A percentile compares a stretch with the other conserved stretches of the same genome.
phyloP scores from a whole-genome alignment of 2,329 filamentous ascomycete species.

The Epicoccum sorghinum region DNA sequence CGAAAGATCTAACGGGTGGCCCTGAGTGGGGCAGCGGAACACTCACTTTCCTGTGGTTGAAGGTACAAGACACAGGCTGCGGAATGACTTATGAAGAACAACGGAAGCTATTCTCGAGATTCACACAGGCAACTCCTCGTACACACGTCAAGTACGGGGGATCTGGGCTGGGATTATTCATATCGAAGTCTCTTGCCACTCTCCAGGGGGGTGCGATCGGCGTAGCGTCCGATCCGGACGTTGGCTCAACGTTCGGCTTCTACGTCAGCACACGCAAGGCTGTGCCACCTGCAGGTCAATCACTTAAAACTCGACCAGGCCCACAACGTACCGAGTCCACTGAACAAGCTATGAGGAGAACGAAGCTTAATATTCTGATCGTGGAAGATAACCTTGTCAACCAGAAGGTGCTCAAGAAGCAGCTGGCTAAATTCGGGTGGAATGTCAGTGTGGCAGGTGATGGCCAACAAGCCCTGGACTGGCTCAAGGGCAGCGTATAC shows the following conservation, averaged over 20 bases:
- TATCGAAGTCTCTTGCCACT: conserved; percentile 43
- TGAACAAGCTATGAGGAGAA: conserved; percentile 29
- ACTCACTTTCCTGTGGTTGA: conserved; percentile 44
- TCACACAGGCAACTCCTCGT: conserved; percentile 38
- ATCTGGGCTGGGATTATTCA: conserved; percentile 51
- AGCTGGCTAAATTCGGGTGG: conserved; percentile 46
- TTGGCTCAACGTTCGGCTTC: conserved; percentile 50
- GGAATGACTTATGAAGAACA: conserved; percentile 49
- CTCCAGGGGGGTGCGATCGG: conserved; percentile 52
- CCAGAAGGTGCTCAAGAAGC: conserved; percentile 49
- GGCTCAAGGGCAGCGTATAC: conserved; percentile 39
- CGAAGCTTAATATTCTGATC: conserved; percentile 35
- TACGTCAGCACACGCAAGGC: conserved; percentile 43
- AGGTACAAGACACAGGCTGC: conserved; percentile 48
- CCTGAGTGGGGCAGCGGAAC: conserved; percentile 41
- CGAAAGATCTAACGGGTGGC: conserved; percentile 15
- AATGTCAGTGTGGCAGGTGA: conserved; percentile 47
- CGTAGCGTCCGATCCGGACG: conserved; percentile 43
- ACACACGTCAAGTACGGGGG: conserved; percentile 50
- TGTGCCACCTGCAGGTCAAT: conserved; percentile 15
- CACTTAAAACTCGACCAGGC: conserved; percentile 10
- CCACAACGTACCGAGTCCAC: conserved; percentile 18
- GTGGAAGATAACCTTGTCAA: conserved; percentile 52
- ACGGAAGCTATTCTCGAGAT: conserved; percentile 39
- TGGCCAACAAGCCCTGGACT: conserved; percentile 47